phyloP scores from a whole-genome alignment of 108 stramenopile genomes.

The Nitzschia sp. region DNA sequence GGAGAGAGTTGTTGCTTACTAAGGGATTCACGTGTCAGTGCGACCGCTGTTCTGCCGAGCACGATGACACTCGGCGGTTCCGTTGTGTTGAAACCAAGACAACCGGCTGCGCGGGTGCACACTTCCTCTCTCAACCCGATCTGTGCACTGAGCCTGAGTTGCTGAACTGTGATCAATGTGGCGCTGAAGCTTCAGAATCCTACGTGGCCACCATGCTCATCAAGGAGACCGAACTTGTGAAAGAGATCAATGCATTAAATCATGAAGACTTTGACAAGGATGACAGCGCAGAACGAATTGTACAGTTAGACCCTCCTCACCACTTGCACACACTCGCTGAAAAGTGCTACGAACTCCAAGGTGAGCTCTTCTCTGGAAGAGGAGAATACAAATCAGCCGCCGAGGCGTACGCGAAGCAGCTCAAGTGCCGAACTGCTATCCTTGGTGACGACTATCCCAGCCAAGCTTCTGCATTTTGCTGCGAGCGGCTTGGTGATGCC shows the following conservation, averaged over 20 bases:
- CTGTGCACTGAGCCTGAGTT: slow-evolving; percentile 10
- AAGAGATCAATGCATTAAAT: slow-evolving; percentile 11
- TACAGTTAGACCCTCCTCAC: slow-evolving; percentile 27
- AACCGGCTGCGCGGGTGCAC: slow-evolving; percentile 17
- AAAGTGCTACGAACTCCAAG: slow-evolving; percentile 30
- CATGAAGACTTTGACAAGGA: slow-evolving; percentile 19
- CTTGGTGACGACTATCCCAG: slow-evolving; percentile 24
- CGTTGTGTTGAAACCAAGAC: slow-evolving; percentile 7
- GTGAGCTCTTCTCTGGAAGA: slow-evolving; percentile 16
- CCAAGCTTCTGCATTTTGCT: slow-evolving; percentile 33
- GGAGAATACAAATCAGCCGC: slow-evolving; percentile 34
- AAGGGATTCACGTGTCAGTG: slow-evolving; percentile 35
- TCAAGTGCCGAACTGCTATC: slow-evolving; percentile 32
- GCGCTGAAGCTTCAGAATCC: slow-evolving; percentile 9
- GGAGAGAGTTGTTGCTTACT: slow-evolving; percentile 20
- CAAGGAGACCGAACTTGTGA: slow-evolving; percentile 12
- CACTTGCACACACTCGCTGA: slow-evolving; percentile 31
- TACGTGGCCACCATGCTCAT: slow-evolving; percentile 17
- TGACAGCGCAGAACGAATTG: slow-evolving; percentile 16
- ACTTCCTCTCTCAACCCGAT: slow-evolving; percentile 31
- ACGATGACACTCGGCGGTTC: slow-evolving; percentile 38
- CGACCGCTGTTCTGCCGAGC: slow-evolving; percentile 22
- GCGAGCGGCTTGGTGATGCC: slow-evolving; percentile 33
- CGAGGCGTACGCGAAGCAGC: slow-evolving; percentile 27
- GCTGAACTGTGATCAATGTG: slow-evolving; percentile 20